phyloP scores from a whole-genome alignment of 805 yeast species.

The Huiozyma sinensis region DNA sequence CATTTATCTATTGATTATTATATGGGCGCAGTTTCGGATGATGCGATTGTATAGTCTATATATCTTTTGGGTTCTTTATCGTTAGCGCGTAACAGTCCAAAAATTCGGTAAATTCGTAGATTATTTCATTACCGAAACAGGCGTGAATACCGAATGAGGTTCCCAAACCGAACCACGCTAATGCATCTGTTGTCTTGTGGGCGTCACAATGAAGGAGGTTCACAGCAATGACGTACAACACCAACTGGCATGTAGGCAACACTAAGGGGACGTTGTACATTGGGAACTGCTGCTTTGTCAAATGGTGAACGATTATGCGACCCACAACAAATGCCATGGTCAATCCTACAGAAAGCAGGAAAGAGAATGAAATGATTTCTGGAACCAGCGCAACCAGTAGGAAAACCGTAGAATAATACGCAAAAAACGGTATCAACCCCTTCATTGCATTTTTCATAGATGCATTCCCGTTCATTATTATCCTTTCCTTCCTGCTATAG shows the following conservation, averaged over 20 bases:
- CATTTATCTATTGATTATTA: neutral
- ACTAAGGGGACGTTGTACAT: slow-evolving; percentile 56
- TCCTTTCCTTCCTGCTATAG: slow-evolving; percentile 29
- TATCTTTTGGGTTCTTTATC: slow-evolving; percentile 60
- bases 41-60: slow-evolving; percentile 1
- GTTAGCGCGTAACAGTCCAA: slow-evolving; percentile 79
- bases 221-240: slow-evolving; percentile 19
- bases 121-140: slow-evolving; percentile 64
- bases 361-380: slow-evolving; percentile 39
- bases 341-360: slow-evolving; percentile 60
- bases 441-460: slow-evolving; percentile 30
- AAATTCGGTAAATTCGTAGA: slow-evolving; percentile 67
- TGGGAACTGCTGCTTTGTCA: slow-evolving; percentile 74
- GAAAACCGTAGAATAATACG: slow-evolving; percentile 40
- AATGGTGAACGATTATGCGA: slow-evolving; percentile 76
- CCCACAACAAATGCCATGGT: slow-evolving; percentile 83
- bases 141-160: slow-evolving; percentile 57
- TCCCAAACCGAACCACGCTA: slow-evolving; percentile 60
- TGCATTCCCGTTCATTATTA: slow-evolving; percentile 10
- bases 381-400: slow-evolving; percentile 42
- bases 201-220: slow-evolving; percentile 25
- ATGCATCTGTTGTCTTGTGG: slow-evolving; percentile 35
- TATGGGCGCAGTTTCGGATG: neutral
- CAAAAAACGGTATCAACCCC: slow-evolving; percentile 61
- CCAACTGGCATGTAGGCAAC: slow-evolving; percentile 44